These are phyloP conservation scores for Wallemia hederae DNA, from an alignment of 1,284 basidiomycete genomes.

Conservation along the genomic window DNA sequence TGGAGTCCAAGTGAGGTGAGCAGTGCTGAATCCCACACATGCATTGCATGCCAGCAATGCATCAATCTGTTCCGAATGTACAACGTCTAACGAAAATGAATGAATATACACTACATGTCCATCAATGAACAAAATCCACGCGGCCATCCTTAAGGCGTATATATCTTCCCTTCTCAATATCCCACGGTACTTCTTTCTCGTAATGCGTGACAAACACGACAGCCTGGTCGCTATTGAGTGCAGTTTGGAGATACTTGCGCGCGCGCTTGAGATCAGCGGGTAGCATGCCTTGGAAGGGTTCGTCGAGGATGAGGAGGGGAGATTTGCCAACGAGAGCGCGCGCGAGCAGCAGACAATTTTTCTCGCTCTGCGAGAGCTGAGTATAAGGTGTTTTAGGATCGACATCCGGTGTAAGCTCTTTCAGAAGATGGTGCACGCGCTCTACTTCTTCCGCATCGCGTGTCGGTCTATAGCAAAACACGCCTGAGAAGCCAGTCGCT, in stretches of 20 bases:
- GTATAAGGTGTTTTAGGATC: conserved; percentile 22
- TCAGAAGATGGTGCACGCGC: conserved; percentile 24
- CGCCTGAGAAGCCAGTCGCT: conserved; percentile 56
- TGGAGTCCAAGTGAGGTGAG: not conserved
- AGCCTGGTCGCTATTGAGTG: conserved; percentile 32
- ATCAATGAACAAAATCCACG: not conserved
- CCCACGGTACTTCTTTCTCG: conserved; percentile 38
- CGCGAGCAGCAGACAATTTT: conserved; percentile 48
- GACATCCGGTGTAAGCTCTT: conserved; percentile 27
- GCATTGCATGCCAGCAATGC: no score
- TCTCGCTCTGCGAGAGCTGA: conserved; percentile 35
- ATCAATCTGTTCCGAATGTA: no score
- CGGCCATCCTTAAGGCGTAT: not conserved
- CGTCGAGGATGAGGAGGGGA: conserved; percentile 49
- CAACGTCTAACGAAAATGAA: no score
- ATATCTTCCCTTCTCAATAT: not conserved
- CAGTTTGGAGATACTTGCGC: conserved; percentile 27
- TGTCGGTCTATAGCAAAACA: conserved; percentile 27
- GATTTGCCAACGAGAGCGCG: conserved; percentile 42
- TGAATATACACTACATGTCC: not conserved
- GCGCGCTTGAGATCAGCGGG: conserved; percentile 36
- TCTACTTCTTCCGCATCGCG: conserved; percentile 19
- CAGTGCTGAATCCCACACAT: no score
- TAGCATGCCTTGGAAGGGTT: conserved; percentile 73
- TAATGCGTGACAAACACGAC: conserved; percentile 64